Evolutionary conservation across 192 early-diverging fungal genomes (phyloP), one percentile per base, ranked within the genome.

Genomic region (Backusella sp.): DNA sequence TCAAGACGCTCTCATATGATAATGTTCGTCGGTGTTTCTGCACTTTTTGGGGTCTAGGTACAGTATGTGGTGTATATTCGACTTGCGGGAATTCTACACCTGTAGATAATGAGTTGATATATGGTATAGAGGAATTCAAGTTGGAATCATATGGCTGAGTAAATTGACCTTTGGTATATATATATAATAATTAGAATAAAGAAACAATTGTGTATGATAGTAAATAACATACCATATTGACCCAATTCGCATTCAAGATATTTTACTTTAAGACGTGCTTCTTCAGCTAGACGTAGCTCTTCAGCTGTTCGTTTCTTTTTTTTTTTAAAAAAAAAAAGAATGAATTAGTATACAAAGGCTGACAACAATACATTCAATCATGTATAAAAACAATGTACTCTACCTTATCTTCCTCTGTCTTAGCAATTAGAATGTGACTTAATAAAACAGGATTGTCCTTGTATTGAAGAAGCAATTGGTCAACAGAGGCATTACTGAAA

Each of bases 1-100:
- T 37, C 34, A 69, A 23, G 34, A 69, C 37, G 39, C 68, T 69
- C 21, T 69, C 68, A 69, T 69, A 69, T 21, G 68, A 69, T 69
- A 69, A 41, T 37, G 68, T 69, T 19, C 68, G 68, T 14, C 37
- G 37, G 26, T 62, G 56, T 62, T 62, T 62, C 26, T 62, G 56
- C 26, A 62, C 26, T 62, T 26, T 62, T 28, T 23, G 26, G 26
- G 56, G 23, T 28, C 26, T 62, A 26, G 21, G 23, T 62, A 26
- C 23, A 62, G 23, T 8, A 62, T 28, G 23, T 26, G 56, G 26
- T 62, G 56, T 62, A 62, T 26, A 62, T 8, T 62, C 23, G 11
- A 28, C n/a, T 26, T 62, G 56, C 4, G 9, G 23, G 56, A 62
- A 14, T 4, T 26, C 26, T 62, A 62, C 56, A 62, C 21, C 56